Evolutionary conservation across 2,329 filamentous ascomycete genomes (phyloP), one percentile per base, ranked within the genome.

Genomic region (Samsoniella hepiali): DNA sequence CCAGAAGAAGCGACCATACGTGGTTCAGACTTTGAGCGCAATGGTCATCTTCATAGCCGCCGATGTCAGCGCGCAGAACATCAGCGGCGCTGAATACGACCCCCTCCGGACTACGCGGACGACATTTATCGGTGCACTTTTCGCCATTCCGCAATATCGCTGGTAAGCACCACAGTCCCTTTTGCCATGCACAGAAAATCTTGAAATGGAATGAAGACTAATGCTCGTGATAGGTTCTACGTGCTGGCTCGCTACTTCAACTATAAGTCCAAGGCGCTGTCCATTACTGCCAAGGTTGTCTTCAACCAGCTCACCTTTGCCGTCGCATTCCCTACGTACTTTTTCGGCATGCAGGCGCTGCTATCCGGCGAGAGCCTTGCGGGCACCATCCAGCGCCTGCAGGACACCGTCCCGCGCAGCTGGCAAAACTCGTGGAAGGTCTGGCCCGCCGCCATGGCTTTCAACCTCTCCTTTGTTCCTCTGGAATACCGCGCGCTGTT

Each of bases 401-500:
- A 83, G 68, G 81, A 87, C 64, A 93, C 93, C 0, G 89, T 97
- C 0, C 92, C 93, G 0, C 81, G 83, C 31, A 93, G 88, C 71
- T 86, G 91, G 72, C 74, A 86, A 72, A 97, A 95, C 74, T 91
- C 88, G 65, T 87, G 88, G 74, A 96, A 96, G 78, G 76, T 97
- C 31, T 97, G 93, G 93, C 94, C 93, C 0, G 86, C 87, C 0
- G 89, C 96, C 17, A 96, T 90, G 15, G 92, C 92, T 0, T 88
- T 97, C 72, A 93, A 84, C 74, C 96, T 97, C 71, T 87, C 89
- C n/a, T 95, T 91, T 70, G 79, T 97, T 5, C 86, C 88, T 32
- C 80, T 92, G 55, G 87, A 94, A 71, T 94, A 91, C 75, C 82
- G 93, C 58, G 91, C 87, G 69, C 83, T 96, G 17, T 95, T 97